Evolutionary conservation across 805 yeast genomes (phyloP), one percentile per base, ranked within the genome.

Genomic region (Candida broadrunensis): DNA sequence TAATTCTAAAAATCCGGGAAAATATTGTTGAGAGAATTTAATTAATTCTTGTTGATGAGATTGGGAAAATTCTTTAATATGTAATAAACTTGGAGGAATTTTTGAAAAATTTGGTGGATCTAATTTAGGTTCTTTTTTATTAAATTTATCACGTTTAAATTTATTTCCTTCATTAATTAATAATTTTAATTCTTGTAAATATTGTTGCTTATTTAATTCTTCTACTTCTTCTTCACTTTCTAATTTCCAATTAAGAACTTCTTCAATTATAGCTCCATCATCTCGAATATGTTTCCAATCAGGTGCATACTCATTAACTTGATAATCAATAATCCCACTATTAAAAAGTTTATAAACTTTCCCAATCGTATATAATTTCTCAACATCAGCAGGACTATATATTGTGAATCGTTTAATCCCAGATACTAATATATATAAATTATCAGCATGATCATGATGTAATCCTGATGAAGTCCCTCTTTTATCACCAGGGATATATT

Each of bases 361-460:
- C 0, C 91, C 93, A n/a, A 79, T 78, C 0, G 89, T 83, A 56
- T 73, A 72, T 56, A 85, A 60, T 42, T 72, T 72, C 2, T 57
- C 57, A 0, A 83, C 88, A 51, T 80, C 85, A 19, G 64, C 63
- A 1, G 93, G 91, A 4, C 82, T 67, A 52, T 73, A 83, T 5
- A 85, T 50, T 0, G 90, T 83, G 56, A 85, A 85, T 44, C 89
- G 56, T 51, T 85, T 85, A 6, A 50, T 54, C 0, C 91, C 93
- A 20, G 70, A 60, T 1, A 79, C 54, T 1, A 85, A 76, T 4
- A 84, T 67, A 54, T 85, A 85, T 26, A 85, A 61, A 51, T 85
- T 85, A 54, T 84, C 90, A 1, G 90, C 87, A 59, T 84, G 90
- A 55, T 85, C 91, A 55, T 85, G 91, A 50, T 85, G 91, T 11